Evolutionary conservation across 805 yeast species (phyloP).

Genomic region (Kodamaea neixiangensis): DNA sequence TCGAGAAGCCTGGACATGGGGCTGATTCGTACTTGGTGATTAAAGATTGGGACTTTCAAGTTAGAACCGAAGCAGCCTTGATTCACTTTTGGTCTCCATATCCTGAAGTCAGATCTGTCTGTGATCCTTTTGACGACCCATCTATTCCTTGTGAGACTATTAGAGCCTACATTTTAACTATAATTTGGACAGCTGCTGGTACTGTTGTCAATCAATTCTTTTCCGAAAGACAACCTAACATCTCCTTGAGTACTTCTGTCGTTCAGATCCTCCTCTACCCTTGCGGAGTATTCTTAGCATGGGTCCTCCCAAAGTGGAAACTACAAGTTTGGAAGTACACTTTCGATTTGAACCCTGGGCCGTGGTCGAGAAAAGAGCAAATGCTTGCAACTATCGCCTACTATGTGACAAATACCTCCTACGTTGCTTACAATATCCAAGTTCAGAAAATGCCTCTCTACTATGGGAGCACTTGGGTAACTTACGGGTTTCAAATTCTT

Average conservation of each 20-base stretch:
- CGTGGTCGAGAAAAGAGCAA: conserved; percentile 66
- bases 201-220: conserved; percentile 58
- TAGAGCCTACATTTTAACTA: conserved; percentile 55
- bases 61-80: conserved; percentile 38
- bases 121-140: conserved; percentile 56
- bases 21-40: conserved; percentile 4
- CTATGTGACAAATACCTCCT: conserved; percentile 33
- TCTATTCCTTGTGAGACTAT: conserved; percentile 50
- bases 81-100: conserved; percentile 43
- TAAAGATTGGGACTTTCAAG: conserved; percentile 37
- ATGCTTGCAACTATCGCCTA: conserved; percentile 56
- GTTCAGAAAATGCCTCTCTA: conserved; percentile 18
- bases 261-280: conserved; percentile 50
- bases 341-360: conserved; percentile 57
- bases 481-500: conserved; percentile 27
- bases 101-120: conserved; percentile 38
- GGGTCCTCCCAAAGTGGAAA: conserved; percentile 39
- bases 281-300: conserved; percentile 38
- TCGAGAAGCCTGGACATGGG: not conserved
- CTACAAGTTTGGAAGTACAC: conserved; percentile 32
- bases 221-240: conserved; percentile 53
- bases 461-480: conserved; percentile 30
- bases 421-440: conserved; percentile 12
- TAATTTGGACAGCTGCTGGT: conserved; percentile 54
- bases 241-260: conserved; percentile 44